phyloP scores from a whole-genome alignment of 164 flowering plant species.

The Hamamelis virginiana region DNA sequence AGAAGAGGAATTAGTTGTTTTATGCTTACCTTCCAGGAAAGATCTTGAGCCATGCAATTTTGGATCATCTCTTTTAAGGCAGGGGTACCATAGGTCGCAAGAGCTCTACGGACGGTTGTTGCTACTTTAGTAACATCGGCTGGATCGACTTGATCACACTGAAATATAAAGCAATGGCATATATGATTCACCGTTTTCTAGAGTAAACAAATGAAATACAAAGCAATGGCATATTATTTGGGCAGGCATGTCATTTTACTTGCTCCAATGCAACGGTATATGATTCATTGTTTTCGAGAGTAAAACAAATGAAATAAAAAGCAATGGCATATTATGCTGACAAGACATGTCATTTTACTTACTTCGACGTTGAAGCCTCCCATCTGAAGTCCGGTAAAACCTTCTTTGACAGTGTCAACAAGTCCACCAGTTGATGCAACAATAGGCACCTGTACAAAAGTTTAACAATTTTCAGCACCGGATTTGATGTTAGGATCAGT shows the following conservation, averaged over 20 bases:
- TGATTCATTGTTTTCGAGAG: too few species aligned
- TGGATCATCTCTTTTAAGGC: constrained; percentile 53
- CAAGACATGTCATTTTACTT: constrained; percentile 14
- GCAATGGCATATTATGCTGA: too few species aligned
- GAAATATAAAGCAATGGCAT: constrained; percentile 7
- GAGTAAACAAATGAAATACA: too few species aligned
- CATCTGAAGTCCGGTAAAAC: constrained; percentile 78
- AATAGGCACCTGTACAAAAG: constrained; percentile 43
- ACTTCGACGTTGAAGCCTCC: constrained; percentile 72
- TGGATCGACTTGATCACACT: constrained; percentile 69
- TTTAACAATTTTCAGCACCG: background rate
- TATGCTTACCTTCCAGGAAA: constrained; percentile 72
- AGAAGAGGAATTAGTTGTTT: background rate
- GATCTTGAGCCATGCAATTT: constrained; percentile 78
- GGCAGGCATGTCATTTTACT: constrained; percentile 10
- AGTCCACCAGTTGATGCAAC: constrained; percentile 82
- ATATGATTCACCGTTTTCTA: too few species aligned
- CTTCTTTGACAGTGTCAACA: constrained; percentile 78
- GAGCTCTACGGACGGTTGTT: constrained; percentile 44
- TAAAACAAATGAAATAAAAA: too few species aligned
- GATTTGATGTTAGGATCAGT: background rate
- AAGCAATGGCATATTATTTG: too few species aligned
- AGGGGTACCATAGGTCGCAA: constrained; percentile 49
- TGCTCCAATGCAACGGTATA: constrained; percentile 59
- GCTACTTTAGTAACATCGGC: constrained; percentile 56